These are phyloP conservation scores for Aspergillus texensis DNA, from an alignment of 2,329 filamentous ascomycete species.

Conservation along the genomic window DNA sequence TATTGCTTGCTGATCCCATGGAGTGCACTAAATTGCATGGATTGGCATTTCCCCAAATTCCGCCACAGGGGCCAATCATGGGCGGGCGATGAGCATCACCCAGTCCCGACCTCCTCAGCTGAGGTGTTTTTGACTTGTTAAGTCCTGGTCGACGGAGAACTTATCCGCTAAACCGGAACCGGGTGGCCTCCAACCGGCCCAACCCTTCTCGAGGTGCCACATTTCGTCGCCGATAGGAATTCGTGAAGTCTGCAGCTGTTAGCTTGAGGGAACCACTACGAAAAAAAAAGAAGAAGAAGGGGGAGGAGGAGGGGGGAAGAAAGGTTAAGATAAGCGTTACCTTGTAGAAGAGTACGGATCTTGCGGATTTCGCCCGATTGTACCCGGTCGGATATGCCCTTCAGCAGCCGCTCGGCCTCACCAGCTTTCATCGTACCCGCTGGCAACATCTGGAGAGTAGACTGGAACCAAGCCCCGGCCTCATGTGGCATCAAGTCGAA, in stretches of 20 bases:
- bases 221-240: constrained; percentile 88
- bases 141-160: constrained; percentile 5
- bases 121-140: constrained; percentile 15
- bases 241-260: constrained; percentile 76
- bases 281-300: neutral
- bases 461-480: constrained; percentile 79
- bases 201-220: constrained; percentile 93
- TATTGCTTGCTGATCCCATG: constrained; percentile 5
- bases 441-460: constrained; percentile 81
- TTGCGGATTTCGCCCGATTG: constrained; percentile 70
- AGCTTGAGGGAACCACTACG: constrained; percentile 6
- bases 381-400: constrained; percentile 78
- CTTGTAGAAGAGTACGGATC: constrained; percentile 80
- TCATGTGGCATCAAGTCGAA: constrained; percentile 84
- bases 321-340: constrained; percentile 22
- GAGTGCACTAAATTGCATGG: neutral
- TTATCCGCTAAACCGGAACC: constrained; percentile 76
- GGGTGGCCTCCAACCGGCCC: constrained; percentile 80
- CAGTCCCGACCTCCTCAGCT: constrained; percentile 10
- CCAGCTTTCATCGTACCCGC: constrained; percentile 75
- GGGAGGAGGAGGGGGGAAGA: neutral
- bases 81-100: constrained; percentile 5
- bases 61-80: neutral
- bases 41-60: neutral
- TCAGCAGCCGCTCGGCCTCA: constrained; percentile 79